Percentiles rank a stretch among this genome's conserved stretches.
Evolutionary conservation across 202 grass and related monocot species (phyloP).

Genomic region (Saccharum hybrid): DNA sequence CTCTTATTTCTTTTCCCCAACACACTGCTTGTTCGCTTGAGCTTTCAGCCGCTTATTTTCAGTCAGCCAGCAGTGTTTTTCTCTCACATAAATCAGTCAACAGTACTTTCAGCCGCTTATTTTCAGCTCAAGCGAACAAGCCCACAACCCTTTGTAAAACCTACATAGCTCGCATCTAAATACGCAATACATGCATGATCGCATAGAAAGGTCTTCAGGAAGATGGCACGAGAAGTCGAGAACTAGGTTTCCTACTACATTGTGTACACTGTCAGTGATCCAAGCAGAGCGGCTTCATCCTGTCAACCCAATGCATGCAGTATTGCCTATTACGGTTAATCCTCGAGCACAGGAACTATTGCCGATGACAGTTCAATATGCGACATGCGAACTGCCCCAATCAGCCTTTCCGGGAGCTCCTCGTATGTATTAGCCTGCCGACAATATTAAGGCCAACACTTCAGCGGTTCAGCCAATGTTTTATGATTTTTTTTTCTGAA

Average conservation of each 20-base stretch:
- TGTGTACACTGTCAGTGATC: constrained; percentile 36
- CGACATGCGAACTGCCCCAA: constrained; percentile 88
- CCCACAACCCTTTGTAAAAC: constrained; percentile 10
- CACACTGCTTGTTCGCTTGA: too few relatives aligned
- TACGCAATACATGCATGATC: constrained; percentile 22
- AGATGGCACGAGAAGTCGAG: constrained; percentile 6
- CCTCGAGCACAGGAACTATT: constrained; percentile 67
- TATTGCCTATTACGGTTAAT: constrained; percentile 32
- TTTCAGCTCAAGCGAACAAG: too few relatives aligned
- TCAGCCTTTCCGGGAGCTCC: constrained; percentile 91
- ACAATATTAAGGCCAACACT: neutral
- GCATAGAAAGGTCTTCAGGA: constrained; percentile 18
- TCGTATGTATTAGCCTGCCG: constrained; percentile 75
- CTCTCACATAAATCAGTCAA: too few relatives aligned
- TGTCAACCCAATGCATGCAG: neutral
- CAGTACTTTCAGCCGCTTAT: too few relatives aligned
- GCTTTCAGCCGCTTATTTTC: too few relatives aligned
- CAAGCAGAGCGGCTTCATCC: neutral
- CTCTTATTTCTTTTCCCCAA: constrained; percentile 20
- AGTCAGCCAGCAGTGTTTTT: too few relatives aligned
- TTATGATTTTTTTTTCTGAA: neutral
- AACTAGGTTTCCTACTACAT: constrained; percentile 30
- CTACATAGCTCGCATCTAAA: constrained; percentile 12
- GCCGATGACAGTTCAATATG: constrained; percentile 89
- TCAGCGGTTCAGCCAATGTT: constrained; percentile 7